Evolutionary conservation across 2,329 filamentous ascomycete genomes (phyloP).

Genomic region (Dactylellina leptospora): DNA sequence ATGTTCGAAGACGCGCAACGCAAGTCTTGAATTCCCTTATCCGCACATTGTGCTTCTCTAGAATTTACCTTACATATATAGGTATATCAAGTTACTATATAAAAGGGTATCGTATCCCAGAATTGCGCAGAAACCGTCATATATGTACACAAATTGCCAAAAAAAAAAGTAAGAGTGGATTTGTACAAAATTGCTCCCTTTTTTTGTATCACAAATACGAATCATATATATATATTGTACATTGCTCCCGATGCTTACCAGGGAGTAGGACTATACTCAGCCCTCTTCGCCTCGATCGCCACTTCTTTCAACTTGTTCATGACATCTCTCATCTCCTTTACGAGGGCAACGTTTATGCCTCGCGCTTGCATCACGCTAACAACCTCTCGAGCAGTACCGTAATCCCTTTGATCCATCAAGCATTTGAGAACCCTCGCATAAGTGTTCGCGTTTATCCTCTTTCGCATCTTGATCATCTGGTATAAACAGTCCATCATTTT

Average conservation of each 20-base stretch:
- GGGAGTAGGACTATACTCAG: no score
- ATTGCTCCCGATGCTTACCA: no score
- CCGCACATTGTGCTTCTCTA: no score
- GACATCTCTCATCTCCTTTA: slow-evolving; percentile 13
- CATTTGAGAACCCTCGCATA: slow-evolving; percentile 17
- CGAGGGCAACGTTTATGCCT: slow-evolving; percentile 8
- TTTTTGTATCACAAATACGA: no score
- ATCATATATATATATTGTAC: no score
- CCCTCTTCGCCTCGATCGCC: background rate
- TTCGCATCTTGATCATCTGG: slow-evolving; percentile 22
- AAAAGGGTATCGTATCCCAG: background rate
- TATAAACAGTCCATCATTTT: slow-evolving; percentile 39
- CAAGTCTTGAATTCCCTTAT: no score
- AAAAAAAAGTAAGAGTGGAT: no score
- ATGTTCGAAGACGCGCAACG: background rate
- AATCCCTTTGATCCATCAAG: slow-evolving; percentile 20
- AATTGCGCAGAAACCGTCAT: background rate
- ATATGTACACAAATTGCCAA: no score
- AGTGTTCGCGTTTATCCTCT: slow-evolving; percentile 10
- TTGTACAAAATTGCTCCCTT: background rate
- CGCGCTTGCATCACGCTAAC: slow-evolving; percentile 7
- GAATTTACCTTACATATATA: no score
- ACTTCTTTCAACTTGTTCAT: slow-evolving; percentile 15
- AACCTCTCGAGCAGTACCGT: slow-evolving; percentile 8
- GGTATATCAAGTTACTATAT: no score